Conservation (phyloP, 192 early-diverging fungal genomes). For the Helicostylum pulchrum region DNA sequence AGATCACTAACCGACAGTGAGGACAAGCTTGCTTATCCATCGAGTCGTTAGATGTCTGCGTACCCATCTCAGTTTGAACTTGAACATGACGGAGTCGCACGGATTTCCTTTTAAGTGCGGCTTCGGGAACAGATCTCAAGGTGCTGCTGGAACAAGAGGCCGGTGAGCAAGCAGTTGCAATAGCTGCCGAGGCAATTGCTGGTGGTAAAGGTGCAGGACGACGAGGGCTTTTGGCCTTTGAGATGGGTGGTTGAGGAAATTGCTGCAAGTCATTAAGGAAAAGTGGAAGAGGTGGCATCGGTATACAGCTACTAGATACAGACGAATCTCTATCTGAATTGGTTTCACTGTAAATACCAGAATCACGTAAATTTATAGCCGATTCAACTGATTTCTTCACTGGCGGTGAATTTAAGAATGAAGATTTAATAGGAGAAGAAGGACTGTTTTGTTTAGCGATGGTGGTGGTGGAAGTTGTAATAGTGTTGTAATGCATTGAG, state of each 20-base stretch:
- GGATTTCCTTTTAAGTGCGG: slow-evolving; percentile 17
- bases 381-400: no score
- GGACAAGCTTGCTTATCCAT: slow-evolving; percentile 9
- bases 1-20: slow-evolving; percentile 13
- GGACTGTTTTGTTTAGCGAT: background rate
- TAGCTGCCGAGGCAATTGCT: background rate
- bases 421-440: no score
- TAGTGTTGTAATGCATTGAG: background rate
- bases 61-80: slow-evolving; percentile 15
- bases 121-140: background rate
- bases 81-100: slow-evolving; percentile 26
- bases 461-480: background rate
- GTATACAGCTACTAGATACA: background rate
- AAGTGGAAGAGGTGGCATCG: background rate
- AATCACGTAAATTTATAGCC: slow-evolving; percentile 3
- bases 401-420: no score
- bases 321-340: slow-evolving; percentile 1
- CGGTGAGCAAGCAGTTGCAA: background rate
- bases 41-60: background rate
- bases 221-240: background rate
- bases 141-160: background rate
- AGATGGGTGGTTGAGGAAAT: background rate
- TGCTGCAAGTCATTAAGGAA: background rate
- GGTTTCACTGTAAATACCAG: slow-evolving; percentile 11
- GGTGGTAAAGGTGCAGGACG: background rate